These are phyloP conservation scores for Teratosphaeria epicoccoides DNA, from an alignment of 2,329 filamentous ascomycete genomes.

Conservation along the genomic window DNA sequence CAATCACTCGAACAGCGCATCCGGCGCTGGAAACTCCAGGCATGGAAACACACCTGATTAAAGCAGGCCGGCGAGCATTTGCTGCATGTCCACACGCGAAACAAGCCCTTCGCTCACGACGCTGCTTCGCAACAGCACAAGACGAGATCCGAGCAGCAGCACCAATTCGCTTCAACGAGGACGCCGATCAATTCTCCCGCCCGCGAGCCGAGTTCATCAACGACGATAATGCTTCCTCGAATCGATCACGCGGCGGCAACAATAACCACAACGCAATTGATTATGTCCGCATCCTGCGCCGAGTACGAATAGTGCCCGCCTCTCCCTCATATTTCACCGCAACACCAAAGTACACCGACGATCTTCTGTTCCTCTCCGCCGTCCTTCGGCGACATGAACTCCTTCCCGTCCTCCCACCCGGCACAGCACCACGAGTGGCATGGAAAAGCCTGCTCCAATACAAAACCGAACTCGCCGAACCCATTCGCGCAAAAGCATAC, in stretches of 20 bases:
- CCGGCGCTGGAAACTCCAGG: neutral
- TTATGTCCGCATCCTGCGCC: neutral
- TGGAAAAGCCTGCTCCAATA: constrained; percentile 77
- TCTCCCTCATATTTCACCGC: constrained; percentile 95
- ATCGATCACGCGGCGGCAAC: constrained; percentile 1
- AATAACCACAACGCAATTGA: constrained; percentile 4
- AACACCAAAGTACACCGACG: constrained; percentile 75
- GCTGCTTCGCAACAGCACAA: constrained; percentile 18
- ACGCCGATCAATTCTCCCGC: constrained; percentile 17
- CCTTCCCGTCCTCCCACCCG: constrained; percentile 57
- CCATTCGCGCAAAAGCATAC: constrained; percentile 67
- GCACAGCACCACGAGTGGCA: constrained; percentile 59
- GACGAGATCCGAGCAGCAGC: constrained; percentile 20
- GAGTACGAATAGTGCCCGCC: constrained; percentile 62
- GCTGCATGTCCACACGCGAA: constrained; percentile 14
- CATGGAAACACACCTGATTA: neutral
- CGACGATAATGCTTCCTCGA: neutral
- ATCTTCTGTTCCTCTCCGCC: constrained; percentile 61
- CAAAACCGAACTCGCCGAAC: constrained; percentile 58
- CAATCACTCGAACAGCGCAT: neutral
- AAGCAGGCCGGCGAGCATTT: constrained; percentile 17
- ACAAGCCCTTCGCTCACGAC: constrained; percentile 13
- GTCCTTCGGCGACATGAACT: constrained; percentile 61
- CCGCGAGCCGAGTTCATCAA: constrained; percentile 11
- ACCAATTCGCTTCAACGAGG: constrained; percentile 18